Percentiles rank a stretch among this genome's conserved stretches.
Conservation (phyloP, 2,329 filamentous ascomycete genomes). For the Lasiodiplodia gonubiensis region DNA sequence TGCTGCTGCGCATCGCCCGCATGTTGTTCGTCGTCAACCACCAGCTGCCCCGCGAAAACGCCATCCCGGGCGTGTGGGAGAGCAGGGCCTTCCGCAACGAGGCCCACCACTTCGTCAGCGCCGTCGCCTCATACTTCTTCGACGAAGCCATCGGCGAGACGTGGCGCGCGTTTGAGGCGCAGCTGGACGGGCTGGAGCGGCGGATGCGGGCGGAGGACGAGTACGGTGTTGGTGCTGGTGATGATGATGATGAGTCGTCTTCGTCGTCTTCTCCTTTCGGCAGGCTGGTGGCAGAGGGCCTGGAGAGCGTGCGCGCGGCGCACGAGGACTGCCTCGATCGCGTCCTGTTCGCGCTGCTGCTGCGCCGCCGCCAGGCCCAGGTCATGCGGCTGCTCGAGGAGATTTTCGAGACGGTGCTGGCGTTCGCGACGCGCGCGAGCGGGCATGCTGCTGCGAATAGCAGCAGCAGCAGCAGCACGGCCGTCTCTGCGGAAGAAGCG, state of each 20-base stretch:
- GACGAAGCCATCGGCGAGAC: constrained; percentile 75
- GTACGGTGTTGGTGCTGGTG: constrained; percentile 42
- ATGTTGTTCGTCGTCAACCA: constrained; percentile 73
- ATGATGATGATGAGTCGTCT: not conserved
- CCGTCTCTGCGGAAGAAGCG: constrained; percentile 39
- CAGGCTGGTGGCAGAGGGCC: constrained; percentile 59
- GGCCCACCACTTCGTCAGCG: constrained; percentile 78
- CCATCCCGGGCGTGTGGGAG: not conserved
- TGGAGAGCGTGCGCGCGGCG: constrained; percentile 69
- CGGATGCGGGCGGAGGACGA: constrained; percentile 55
- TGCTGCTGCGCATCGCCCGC: constrained; percentile 76
- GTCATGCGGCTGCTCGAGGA: constrained; percentile 76
- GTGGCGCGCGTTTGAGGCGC: constrained; percentile 73
- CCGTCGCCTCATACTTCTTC: constrained; percentile 77
- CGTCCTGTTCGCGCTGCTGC: constrained; percentile 74
- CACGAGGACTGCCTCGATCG: constrained; percentile 77
- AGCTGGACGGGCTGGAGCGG: constrained; percentile 67
- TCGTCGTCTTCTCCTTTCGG: constrained; percentile 49
- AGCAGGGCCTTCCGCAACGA: constrained; percentile 68
- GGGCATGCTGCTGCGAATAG: constrained; percentile 32
- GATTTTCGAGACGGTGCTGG: constrained; percentile 74
- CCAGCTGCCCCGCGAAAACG: constrained; percentile 40
- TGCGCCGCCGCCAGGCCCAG: constrained; percentile 76
- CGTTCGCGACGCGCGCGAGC: constrained; percentile 60
- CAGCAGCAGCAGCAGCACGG: constrained; percentile 31